Evolutionary conservation across 768 basidiomycete species (phyloP), one percentile per base, ranked within the genome.

Genomic region (Leucosporidium creatinivorum): DNA sequence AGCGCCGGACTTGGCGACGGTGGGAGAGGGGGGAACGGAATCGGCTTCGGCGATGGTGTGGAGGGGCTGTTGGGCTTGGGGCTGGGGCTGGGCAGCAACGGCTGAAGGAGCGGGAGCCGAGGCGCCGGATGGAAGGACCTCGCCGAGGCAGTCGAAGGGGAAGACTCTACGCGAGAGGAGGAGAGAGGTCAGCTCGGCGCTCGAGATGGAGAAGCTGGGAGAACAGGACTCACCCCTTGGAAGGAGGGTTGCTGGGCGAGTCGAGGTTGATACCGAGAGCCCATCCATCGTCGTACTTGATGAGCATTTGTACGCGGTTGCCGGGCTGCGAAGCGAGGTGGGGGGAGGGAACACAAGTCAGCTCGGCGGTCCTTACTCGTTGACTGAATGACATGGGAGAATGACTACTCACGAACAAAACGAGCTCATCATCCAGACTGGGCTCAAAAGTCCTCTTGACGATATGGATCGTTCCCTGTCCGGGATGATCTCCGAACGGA

Each of bases 201-300:
- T 33, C 10, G 33, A 33, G 9, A 15, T 3, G 3, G 54, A 28
- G 10, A 23, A 23, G 55, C 19, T n/a, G n/a, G n/a, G n/a, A n/a
- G 26, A 31, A 2, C 25, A 44, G 28, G 17, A 60, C 59, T 19
- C 18, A 47, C 59, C 48, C 48, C 59, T 60, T 47, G 59, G n/a
- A 21, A 19, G 36, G 36, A 58, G 10, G 56, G 39, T 44, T 44
- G 23, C 25, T 23, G 9, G 10, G 21, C 36, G 59, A 26, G 9
- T 50, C 58, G 58, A 60, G 48, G 64, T 72, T 72, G 47, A 68
- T 44, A 15, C 70, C 70, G 58, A 72, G 70, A 0, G 70, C 70
- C 70, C 74, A 75, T 8, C 74, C 74, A 56, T 75, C 74, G 49
- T 76, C 74, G 70, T 75, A 76, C 62, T 69, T 63, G 65, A 76